Base-by-base conservation (phyloP, 371 early-diverging fungal genomes). In the Zopfochytrium polystomum region DNA sequence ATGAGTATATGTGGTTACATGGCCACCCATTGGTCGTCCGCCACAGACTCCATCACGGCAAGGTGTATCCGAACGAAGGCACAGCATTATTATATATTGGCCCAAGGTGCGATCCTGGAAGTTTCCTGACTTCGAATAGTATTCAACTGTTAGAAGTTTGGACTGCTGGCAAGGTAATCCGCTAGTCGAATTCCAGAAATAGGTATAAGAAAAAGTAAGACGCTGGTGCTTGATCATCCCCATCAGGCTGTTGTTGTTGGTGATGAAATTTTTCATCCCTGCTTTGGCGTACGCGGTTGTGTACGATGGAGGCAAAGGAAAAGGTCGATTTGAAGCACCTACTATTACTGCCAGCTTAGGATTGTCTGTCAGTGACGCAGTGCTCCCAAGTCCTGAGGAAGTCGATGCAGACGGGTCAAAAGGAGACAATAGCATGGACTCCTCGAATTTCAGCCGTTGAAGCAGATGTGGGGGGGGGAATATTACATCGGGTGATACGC, bases 61-160 rank as follows among this genome's bases (percentile, higher is more conserved):
- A 2, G 73, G 60, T 22, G 70, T 68, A 4, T 77, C 74, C 5
- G 87, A 75, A 18, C 88, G 82, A 58, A 79, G 82, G 69, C 86
- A 86, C n/a, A 90, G 78, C 44, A 87, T 86, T 60, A 91, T 86
- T 25, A 96, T 74, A 60, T 90, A 95, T 66, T 89, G 88, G 1
- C 92, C 95, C 1, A 96, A 74, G 0, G 93, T 88, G 55, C 87
- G 76, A 68, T 96, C 97, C 5, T n/a, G n/a, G n/a, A n/a, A n/a
- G n/a, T n/a, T n/a, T n/a, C n/a, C n/a, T n/a, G 85, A 80, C 18
- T 80, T 78, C 13, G 76, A 70, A 62, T 95, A 93, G 55, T 90
- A 96, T 42, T 90, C 85, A 44, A 94, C 87, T 25, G 82, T 55
- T 25, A 87, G 86, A 25, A 85, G 72, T 34, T 85, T 83, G 0